These are phyloP conservation scores for Hibiscus tridactylites DNA, from an alignment of 345 rosid genomes.

Conservation along the genomic window DNA sequence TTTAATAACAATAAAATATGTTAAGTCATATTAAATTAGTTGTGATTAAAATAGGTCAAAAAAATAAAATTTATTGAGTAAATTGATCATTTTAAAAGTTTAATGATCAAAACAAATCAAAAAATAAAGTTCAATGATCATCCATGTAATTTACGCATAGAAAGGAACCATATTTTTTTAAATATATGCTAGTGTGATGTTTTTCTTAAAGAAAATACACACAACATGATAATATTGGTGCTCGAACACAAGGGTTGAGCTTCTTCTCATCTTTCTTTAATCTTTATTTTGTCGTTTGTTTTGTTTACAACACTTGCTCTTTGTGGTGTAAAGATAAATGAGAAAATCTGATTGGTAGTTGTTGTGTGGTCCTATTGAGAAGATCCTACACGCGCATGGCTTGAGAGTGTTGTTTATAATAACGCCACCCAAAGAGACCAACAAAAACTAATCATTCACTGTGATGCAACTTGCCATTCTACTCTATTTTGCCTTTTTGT, in stretches of 20 bases:
- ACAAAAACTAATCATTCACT: background rate
- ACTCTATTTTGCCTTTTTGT: background rate
- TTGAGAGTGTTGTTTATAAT: background rate
- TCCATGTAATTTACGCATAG: too few species aligned
- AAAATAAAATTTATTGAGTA: too few species aligned
- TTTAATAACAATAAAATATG: too few species aligned
- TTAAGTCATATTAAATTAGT: too few species aligned
- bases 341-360: slow-evolving; percentile 20
- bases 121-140: too few species aligned
- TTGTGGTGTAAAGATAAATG: background rate
- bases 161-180: slow-evolving; percentile 4
- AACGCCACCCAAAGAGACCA: background rate
- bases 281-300: background rate
- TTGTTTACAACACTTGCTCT: background rate
- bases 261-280: background rate
- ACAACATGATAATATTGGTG: too few species aligned
- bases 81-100: too few species aligned
- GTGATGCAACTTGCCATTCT: slow-evolving; percentile 9
- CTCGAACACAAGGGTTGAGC: too few species aligned
- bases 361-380: slow-evolving; percentile 12
- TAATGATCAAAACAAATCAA: too few species aligned
- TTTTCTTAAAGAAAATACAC: too few species aligned
- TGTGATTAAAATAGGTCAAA: too few species aligned
- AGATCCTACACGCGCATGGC: slow-evolving; percentile 20
- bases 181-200: too few species aligned